A percentile compares a stretch with the other conserved stretches of the same genome.
Evolutionary conservation across 2,329 filamentous ascomycete species (phyloP).

Genomic region (Akanthomyces dipterigenus): DNA sequence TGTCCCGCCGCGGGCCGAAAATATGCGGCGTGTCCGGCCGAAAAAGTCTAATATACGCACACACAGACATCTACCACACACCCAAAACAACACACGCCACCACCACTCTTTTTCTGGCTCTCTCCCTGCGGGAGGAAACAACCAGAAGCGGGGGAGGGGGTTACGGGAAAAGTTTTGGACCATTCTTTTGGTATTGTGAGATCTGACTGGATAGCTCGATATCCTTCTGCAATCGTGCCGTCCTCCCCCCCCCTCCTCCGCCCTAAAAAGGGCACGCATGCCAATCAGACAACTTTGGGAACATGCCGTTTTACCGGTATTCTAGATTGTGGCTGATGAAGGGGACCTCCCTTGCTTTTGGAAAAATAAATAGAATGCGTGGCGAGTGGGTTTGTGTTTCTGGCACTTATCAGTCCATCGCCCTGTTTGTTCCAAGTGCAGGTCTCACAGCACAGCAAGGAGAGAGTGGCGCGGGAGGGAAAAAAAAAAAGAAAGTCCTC

Average conservation of each 20-base stretch:
- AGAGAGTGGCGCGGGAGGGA: background rate
- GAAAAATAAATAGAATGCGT: background rate
- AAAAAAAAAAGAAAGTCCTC: background rate
- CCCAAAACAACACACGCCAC: background rate
- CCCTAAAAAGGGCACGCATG: background rate
- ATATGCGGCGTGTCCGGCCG: background rate
- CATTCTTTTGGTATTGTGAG: background rate
- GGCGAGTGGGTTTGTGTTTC: background rate
- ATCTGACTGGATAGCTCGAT: background rate
- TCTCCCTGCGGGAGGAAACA: background rate
- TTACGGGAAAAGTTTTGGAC: background rate
- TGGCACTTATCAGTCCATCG: background rate
- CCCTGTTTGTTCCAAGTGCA: background rate
- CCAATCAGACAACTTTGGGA: background rate
- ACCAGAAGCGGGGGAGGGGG: background rate
- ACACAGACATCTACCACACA: background rate
- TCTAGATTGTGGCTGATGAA: background rate
- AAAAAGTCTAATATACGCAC: background rate
- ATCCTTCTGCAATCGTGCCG: background rate
- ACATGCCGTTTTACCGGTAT: background rate
- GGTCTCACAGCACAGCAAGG: background rate
- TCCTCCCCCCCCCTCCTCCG: too few relatives aligned
- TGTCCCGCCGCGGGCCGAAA: background rate
- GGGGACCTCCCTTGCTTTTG: background rate
- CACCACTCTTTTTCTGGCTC: background rate